Evolutionary conservation across 192 early-diverging fungal genomes (phyloP).

Genomic region (Rhizophagus sp.): DNA sequence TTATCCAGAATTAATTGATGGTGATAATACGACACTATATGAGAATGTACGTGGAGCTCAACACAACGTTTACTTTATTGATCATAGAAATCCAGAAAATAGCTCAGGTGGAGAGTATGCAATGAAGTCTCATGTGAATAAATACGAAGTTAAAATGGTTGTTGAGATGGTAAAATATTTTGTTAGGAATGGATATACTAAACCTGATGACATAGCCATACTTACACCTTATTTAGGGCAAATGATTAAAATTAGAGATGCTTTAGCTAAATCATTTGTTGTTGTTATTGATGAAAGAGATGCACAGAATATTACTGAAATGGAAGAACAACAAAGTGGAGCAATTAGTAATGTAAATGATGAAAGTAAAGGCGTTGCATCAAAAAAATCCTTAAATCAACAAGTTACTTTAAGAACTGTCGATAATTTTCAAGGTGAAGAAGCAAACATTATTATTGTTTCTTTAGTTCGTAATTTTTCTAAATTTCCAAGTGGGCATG

Average conservation of each 20-base stretch:
- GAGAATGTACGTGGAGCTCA: constrained; percentile 45
- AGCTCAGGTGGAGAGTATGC: constrained; percentile 33
- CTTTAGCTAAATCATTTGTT: constrained; percentile 31
- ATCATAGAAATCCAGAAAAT: constrained; percentile 49
- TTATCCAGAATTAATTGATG: constrained; percentile 49
- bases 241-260: constrained; percentile 44
- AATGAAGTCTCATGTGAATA: constrained; percentile 48
- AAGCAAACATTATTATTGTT: constrained; percentile 46
- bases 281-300: constrained; percentile 46
- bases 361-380: not conserved
- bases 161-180: constrained; percentile 48
- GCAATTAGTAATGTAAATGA: not conserved
- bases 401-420: constrained; percentile 43
- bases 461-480: constrained; percentile 42
- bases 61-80: constrained; percentile 49
- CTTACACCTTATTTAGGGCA: constrained; percentile 61
- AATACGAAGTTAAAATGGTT: constrained; percentile 54
- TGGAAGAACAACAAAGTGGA: not conserved
- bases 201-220: constrained; percentile 51
- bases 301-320: constrained; percentile 34
- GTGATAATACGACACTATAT: constrained; percentile 30
- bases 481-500: constrained; percentile 9
- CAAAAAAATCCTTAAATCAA: not conserved
- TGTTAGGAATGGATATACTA: constrained; percentile 51
- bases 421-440: constrained; percentile 52